phyloP scores from a whole-genome alignment of 345 rosid species.

The Dimocarpus longan region DNA sequence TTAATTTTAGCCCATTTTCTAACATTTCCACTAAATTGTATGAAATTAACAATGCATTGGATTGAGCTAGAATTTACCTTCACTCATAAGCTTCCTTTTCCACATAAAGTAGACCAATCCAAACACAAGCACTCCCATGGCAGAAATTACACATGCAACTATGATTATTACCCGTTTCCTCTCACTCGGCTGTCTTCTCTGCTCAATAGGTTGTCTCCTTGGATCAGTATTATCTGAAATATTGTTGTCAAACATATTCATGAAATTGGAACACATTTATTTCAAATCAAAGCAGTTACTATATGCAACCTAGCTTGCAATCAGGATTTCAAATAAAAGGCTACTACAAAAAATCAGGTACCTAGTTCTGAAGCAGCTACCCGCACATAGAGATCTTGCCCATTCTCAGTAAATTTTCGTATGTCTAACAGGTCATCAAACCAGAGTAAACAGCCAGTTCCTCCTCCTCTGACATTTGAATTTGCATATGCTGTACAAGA shows the following conservation, averaged over 20 bases:
- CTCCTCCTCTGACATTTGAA: constrained; percentile 16
- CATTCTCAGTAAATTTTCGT: background rate
- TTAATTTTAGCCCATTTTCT: no score
- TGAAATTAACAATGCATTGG: no score
- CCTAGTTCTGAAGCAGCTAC: constrained; percentile 29
- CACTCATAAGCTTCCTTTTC: background rate
- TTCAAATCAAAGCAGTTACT: no score
- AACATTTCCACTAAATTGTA: no score
- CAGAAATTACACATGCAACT: background rate
- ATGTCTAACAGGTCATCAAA: constrained; percentile 23
- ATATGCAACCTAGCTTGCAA: no score
- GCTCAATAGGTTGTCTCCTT: background rate
- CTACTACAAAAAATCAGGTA: background rate
- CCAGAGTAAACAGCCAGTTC: constrained; percentile 33
- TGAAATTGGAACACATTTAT: no score
- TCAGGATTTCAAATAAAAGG: background rate
- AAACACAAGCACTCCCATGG: background rate
- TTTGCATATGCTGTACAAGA: constrained; percentile 30
- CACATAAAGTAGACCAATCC: background rate
- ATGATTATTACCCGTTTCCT: background rate
- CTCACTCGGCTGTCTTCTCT: background rate
- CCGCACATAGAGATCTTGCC: constrained; percentile 24
- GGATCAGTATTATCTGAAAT: background rate
- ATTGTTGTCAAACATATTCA: background rate
- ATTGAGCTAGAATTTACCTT: background rate